These are phyloP conservation scores for Wickerhamia fluorescens DNA, from an alignment of 805 yeast species.

Conservation along the genomic window DNA sequence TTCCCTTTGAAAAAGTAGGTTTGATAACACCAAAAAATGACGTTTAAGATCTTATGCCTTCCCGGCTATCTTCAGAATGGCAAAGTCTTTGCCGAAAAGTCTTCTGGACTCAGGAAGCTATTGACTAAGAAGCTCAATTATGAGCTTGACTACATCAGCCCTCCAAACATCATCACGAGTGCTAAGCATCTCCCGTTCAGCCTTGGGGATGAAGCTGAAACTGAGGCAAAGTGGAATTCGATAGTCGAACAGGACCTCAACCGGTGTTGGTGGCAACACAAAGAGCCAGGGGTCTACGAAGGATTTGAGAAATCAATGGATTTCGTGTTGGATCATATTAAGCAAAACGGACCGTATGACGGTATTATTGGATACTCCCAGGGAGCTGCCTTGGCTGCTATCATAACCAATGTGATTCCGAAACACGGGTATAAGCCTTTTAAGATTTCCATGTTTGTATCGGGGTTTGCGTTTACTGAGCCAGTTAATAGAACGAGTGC, in stretches of 20 bases:
- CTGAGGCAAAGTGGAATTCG: conserved; percentile 21
- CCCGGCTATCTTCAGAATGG: too few species aligned
- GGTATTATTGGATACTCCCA: conserved; percentile 39
- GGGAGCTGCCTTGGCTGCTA: conserved; percentile 34
- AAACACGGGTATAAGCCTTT: conserved; percentile 16
- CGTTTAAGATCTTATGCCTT: too few species aligned
- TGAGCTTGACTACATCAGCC: conserved; percentile 28
- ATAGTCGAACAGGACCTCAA: conserved; percentile 22
- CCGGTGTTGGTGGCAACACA: conserved; percentile 32
- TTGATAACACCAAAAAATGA: too few species aligned
- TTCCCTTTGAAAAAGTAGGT: too few species aligned
- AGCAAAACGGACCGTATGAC: conserved; percentile 33
- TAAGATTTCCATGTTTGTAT: conserved; percentile 21
- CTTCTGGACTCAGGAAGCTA: too few species aligned
- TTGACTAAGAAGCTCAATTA: conserved; percentile 18
- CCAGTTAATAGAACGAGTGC: not conserved
- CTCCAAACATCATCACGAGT: conserved; percentile 15
- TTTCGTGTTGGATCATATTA: conserved; percentile 20
- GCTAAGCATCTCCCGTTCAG: conserved; percentile 27
- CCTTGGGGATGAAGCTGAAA: conserved; percentile 20
- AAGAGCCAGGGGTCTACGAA: conserved; percentile 12
- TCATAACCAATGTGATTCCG: conserved; percentile 18
- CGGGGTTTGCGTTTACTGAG: conserved; percentile 32
- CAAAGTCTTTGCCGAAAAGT: too few species aligned
- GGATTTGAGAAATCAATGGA: conserved; percentile 24